Conservation (phyloP, 805 yeast genomes). For the Groenewaldozyma tartarivorans region DNA sequence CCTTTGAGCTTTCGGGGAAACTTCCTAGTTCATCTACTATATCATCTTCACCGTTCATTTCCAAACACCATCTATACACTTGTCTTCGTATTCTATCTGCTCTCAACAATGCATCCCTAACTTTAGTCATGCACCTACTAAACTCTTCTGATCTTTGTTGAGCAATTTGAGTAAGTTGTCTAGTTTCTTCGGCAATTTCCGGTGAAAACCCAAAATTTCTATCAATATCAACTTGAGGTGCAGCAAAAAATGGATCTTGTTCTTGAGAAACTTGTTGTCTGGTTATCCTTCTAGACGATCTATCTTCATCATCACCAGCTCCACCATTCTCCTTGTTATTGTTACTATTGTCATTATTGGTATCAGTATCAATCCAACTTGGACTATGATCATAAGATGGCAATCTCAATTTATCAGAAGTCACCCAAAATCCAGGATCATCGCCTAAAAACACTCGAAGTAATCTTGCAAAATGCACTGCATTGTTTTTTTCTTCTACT, state of each 20-base stretch:
- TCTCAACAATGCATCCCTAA: constrained; percentile 66
- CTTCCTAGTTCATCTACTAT: constrained; percentile 15
- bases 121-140: constrained; percentile 62
- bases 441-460: constrained; percentile 81
- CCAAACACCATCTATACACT: constrained; percentile 75
- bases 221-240: constrained; percentile 43
- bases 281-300: constrained; percentile 20
- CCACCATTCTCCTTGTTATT: constrained; percentile 7
- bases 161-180: constrained; percentile 68
- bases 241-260: constrained; percentile 55
- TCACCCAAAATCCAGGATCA: constrained; percentile 59
- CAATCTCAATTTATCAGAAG: constrained; percentile 48
- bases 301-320: constrained; percentile 7
- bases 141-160: constrained; percentile 82
- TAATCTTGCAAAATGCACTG: constrained; percentile 59
- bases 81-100: constrained; percentile 68
- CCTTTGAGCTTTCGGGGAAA: too few relatives aligned
- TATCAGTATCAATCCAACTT: constrained; percentile 4
- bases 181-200: constrained; percentile 55
- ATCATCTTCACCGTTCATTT: constrained; percentile 52
- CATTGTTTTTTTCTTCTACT: constrained; percentile 70
- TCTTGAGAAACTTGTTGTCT: constrained; percentile 26
- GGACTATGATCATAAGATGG: constrained; percentile 45
- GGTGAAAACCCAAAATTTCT: constrained; percentile 41
- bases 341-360: neutral